A percentile compares a stretch with the other conserved stretches of the same genome.
phyloP scores from a whole-genome alignment of 2,329 filamentous ascomycete genomes.

The Nannizzia gypsea region DNA sequence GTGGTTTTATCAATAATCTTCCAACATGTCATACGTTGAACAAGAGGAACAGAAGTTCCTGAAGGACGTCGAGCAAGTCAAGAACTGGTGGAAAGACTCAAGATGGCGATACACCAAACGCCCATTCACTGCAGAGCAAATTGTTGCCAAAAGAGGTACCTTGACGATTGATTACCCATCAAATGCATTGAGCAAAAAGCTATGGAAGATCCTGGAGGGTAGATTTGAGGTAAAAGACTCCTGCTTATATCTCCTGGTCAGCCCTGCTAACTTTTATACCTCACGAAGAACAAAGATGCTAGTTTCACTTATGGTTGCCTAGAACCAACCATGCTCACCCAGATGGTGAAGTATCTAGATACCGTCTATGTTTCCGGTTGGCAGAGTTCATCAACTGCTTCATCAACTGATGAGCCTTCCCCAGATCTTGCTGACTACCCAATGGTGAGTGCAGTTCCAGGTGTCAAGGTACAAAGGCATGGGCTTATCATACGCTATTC shows the following conservation, averaged over 20 bases:
- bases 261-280: not conserved
- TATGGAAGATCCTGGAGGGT: constrained; percentile 78
- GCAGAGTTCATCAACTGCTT: constrained; percentile 96
- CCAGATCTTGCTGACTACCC: constrained; percentile 98
- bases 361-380: constrained; percentile 98
- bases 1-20: not conserved
- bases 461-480: not conserved
- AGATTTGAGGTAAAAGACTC: constrained; percentile 60
- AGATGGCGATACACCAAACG: constrained; percentile 89
- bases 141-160: constrained; percentile 87
- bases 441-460: constrained; percentile 47
- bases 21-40: constrained; percentile 38
- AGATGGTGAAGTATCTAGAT: constrained; percentile 98
- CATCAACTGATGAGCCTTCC: constrained; percentile 85
- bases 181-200: constrained; percentile 81
- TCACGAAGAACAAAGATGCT: constrained; percentile 58
- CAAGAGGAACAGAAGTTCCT: constrained; percentile 64
- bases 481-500: not conserved
- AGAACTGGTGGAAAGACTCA: constrained; percentile 87
- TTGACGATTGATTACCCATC: constrained; percentile 86
- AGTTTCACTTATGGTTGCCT: constrained; percentile 96
- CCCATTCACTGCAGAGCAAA: constrained; percentile 91
- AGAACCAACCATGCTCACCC: constrained; percentile 95
- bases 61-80: constrained; percentile 74
- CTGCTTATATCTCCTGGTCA: not conserved